phyloP scores from a whole-genome alignment of 176 grass and related monocot genomes.

The Bothriochloa decipiens region DNA sequence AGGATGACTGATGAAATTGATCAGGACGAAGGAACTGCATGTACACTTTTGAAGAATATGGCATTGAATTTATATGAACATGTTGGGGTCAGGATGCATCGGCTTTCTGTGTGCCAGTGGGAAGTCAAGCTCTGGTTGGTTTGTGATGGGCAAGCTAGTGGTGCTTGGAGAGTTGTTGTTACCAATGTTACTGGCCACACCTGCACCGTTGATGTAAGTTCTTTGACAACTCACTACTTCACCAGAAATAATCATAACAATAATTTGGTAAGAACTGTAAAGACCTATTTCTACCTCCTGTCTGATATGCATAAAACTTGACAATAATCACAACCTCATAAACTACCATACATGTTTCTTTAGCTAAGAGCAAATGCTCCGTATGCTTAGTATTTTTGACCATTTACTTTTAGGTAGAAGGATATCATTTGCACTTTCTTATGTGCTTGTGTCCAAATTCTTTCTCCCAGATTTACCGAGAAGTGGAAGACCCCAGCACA shows the following conservation, averaged over 20 bases:
- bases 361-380: constrained; percentile 21
- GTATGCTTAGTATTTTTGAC: background rate
- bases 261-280: constrained; percentile 5
- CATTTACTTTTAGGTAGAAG: constrained; percentile 7
- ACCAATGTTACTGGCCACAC: constrained; percentile 97
- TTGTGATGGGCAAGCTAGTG: constrained; percentile 72
- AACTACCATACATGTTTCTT: constrained; percentile 13
- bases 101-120: constrained; percentile 95
- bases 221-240: constrained; percentile 29
- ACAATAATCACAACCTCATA: background rate
- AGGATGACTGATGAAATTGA: constrained; percentile 64
- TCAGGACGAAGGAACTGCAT: constrained; percentile 68
- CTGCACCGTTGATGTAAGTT: constrained; percentile 95
- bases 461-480: constrained; percentile 82
- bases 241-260: constrained; percentile 27
- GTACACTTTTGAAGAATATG: constrained; percentile 83
- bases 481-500: constrained; percentile 72
- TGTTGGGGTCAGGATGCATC: constrained; percentile 94
- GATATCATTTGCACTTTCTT: constrained; percentile 14
- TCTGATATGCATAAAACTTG: constrained; percentile 22
- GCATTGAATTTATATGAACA: constrained; percentile 87
- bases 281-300: background rate
- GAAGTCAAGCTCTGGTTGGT: constrained; percentile 93
- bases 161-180: constrained; percentile 95
- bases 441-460: constrained; percentile 20